phyloP scores from a whole-genome alignment of 352 stramenopile species.

The Phytopythium kandeliae region DNA sequence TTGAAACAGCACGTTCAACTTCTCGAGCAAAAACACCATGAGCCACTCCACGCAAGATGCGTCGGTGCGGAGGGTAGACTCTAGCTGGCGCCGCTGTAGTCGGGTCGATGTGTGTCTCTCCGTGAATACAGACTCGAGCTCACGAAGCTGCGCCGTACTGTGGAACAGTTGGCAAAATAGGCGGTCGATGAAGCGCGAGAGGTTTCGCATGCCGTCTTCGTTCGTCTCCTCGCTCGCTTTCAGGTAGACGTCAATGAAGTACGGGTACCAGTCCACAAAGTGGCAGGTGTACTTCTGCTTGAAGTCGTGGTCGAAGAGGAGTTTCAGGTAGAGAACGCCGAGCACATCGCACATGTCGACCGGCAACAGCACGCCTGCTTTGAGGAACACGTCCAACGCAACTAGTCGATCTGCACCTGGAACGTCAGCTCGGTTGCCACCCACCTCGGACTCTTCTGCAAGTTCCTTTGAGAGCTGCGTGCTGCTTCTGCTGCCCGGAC shows the following conservation, averaged over 20 bases:
- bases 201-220: conserved; percentile 65
- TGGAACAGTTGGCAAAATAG: conserved; percentile 85
- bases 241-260: conserved; percentile 71
- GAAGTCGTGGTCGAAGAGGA: conserved; percentile 77
- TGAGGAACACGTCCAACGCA: conserved; percentile 66
- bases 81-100: background rate
- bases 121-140: conserved; percentile 50
- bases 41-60: conserved; percentile 57
- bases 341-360: conserved; percentile 68
- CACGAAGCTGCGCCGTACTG: conserved; percentile 63
- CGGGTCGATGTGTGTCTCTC: conserved; percentile 1
- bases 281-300: conserved; percentile 79
- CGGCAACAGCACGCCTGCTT: conserved; percentile 60
- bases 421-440: conserved; percentile 11
- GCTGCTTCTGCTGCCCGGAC: background rate
- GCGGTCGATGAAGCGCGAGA: conserved; percentile 78
- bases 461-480: background rate
- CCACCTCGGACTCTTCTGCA: background rate
- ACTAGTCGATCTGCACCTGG: conserved; percentile 18
- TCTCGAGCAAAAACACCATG: conserved; percentile 59
- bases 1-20: conserved; percentile 59
- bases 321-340: conserved; percentile 76
- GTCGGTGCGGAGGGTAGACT: background rate
- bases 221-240: conserved; percentile 62
- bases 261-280: conserved; percentile 79